Base-by-base conservation (phyloP, 1,139 yeast genomes). In the Diutina scorzettiae region DNA sequence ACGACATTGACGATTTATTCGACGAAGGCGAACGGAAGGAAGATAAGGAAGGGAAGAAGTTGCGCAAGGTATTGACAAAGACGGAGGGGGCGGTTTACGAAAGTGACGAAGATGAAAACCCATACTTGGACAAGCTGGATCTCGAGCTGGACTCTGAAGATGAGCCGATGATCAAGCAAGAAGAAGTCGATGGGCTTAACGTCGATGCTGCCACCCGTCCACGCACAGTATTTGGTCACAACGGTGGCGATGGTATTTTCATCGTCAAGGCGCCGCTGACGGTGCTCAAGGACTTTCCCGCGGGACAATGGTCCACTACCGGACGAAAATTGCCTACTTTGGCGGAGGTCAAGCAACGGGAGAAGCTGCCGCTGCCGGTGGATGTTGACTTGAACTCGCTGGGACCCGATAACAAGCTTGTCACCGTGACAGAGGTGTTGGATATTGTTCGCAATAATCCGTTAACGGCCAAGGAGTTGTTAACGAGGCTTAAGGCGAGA, bases 11-110 rank as follows among this genome's bases (percentile, higher is more conserved):
- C 16, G 77, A 68, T 31, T 81, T 73, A 37, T 74, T 64, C 29
- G 82, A 78, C 43, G 86, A 78, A 46, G 75, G 78, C 20, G 73
- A 66, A 51, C 73, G 83, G 53, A 82, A 82, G 55, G 85, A 87
- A 42, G 96, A 89, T 60, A 87, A 85, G 57, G 96, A 86, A 58
- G 97, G 97, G 48, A 80, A 80, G 54, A 81, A 82, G 53, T 73
- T 91, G 48, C 76, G 87, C 52, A 83, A 84, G 58, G 89, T 91
- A 3, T 70, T 91, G 54, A 78, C 83, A 49, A 81, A 86, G 51
- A 77, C 93, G 40, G 98, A 91, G 58, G 81, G 87, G 60, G 94
- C 87, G 32, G 81, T 84, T 46, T 91, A 91, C 59, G 96, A 91
- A 45, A 78, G 91, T 43, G 96, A 87, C 50, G 94, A 84, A 49